Conservation (phyloP, 2,329 filamentous ascomycete genomes). For the Claviceps fusiformis region DNA sequence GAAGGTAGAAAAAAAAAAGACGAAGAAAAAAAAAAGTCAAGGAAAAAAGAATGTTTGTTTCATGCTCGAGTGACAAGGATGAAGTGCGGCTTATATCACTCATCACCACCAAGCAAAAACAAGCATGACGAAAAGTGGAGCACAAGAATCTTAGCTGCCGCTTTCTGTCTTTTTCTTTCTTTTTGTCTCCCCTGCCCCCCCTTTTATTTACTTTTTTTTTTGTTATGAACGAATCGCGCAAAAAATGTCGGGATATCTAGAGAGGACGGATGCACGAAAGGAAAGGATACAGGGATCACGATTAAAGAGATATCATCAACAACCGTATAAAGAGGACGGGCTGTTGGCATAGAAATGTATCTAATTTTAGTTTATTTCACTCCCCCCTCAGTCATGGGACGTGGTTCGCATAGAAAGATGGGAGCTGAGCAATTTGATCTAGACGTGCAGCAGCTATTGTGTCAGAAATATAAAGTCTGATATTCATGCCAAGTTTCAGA, state of each 20-base stretch:
- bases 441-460: neutral
- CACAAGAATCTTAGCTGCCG: neutral
- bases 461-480: too few relatives aligned
- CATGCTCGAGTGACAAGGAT: neutral
- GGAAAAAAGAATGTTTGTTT: neutral
- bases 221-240: neutral
- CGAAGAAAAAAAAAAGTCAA: neutral
- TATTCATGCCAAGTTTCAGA: neutral
- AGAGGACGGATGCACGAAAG: neutral
- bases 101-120: neutral
- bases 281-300: neutral
- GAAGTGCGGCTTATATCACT: neutral
- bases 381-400: neutral
- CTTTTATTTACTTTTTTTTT: neutral
- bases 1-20: neutral
- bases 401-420: slow-evolving; percentile 1
- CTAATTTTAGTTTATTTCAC: neutral
- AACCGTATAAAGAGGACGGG: neutral
- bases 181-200: too few relatives aligned
- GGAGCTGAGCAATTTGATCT: neutral
- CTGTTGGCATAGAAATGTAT: slow-evolving; percentile 4
- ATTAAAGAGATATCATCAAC: neutral
- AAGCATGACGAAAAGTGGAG: neutral
- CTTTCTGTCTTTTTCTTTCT: neutral
- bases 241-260: slow-evolving; percentile 1